phyloP scores from a whole-genome alignment of 2,329 filamentous ascomycete genomes.

The Paraphoma chrysanthemicola region DNA sequence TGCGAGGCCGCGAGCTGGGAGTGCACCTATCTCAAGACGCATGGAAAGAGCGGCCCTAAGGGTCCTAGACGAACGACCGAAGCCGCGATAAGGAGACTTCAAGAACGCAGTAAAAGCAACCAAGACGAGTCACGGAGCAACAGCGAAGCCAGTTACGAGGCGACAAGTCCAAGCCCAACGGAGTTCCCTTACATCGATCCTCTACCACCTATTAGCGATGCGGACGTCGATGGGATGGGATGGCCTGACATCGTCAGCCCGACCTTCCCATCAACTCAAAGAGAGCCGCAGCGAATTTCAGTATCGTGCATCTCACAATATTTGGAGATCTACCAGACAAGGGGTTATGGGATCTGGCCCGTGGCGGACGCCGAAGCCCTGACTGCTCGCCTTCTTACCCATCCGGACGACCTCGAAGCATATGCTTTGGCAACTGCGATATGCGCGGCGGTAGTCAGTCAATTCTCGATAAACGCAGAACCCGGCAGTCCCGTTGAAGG shows the following conservation, averaged over 20 bases:
- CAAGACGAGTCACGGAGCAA: conserved; percentile 34
- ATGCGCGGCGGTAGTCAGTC: conserved; percentile 44
- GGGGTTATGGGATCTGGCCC: conserved; percentile 45
- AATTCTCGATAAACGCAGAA: conserved; percentile 42
- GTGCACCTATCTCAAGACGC: conserved; percentile 46
- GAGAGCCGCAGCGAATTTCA: conserved; percentile 36
- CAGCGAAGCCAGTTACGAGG: conserved; percentile 42
- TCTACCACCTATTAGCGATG: conserved; percentile 28
- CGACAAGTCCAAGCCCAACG: conserved; percentile 34
- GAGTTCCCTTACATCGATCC: conserved; percentile 35
- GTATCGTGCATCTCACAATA: conserved; percentile 42
- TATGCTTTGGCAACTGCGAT: conserved; percentile 42
- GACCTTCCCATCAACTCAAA: conserved; percentile 14
- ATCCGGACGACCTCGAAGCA: conserved; percentile 40
- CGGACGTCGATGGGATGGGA: conserved; percentile 21
- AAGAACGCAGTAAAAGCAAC: conserved; percentile 37
- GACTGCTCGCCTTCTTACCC: conserved; percentile 39
- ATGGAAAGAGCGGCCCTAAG: conserved; percentile 46
- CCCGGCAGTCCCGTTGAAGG: conserved; percentile 40
- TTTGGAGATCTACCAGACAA: conserved; percentile 38
- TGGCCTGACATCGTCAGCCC: conserved; percentile 37
- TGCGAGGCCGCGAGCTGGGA: conserved; percentile 45
- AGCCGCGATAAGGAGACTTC: conserved; percentile 42
- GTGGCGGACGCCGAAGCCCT: conserved; percentile 42
- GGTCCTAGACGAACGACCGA: conserved; percentile 44